A percentile compares a stretch with the other conserved stretches of the same genome.
Conservation (phyloP, 2,329 filamentous ascomycete genomes). For the Alternaria angustiovoidea region DNA sequence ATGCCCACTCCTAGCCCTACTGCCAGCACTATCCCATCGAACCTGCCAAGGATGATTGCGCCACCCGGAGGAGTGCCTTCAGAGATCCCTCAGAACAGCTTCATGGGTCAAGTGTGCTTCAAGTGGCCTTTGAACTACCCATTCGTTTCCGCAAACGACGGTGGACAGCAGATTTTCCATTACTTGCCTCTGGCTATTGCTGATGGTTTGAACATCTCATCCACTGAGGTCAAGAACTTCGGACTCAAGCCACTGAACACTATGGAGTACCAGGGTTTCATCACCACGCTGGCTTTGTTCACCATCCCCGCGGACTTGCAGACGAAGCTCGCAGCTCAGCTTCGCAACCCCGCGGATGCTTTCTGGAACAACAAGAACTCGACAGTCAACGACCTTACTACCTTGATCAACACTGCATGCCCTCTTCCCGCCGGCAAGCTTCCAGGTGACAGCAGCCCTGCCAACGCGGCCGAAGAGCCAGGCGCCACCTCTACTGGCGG, state of each 20-base stretch:
- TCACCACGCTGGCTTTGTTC: slow-evolving; percentile 75
- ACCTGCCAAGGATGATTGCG: slow-evolving; percentile 77
- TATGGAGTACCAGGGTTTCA: slow-evolving; percentile 71
- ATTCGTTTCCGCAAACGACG: slow-evolving; percentile 76
- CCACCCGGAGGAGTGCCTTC: slow-evolving; percentile 68
- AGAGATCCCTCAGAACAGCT: slow-evolving; percentile 67
- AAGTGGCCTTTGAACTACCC: slow-evolving; percentile 80
- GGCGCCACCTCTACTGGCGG: slow-evolving; percentile 41
- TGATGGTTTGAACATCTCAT: slow-evolving; percentile 64
- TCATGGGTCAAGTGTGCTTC: slow-evolving; percentile 86
- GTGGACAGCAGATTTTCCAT: slow-evolving; percentile 84
- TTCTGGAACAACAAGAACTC: slow-evolving; percentile 75
- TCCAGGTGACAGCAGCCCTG: slow-evolving; percentile 50
- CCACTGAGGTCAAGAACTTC: slow-evolving; percentile 68
- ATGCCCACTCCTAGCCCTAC: slow-evolving; percentile 55
- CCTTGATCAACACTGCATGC: slow-evolving; percentile 84
- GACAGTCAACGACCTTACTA: slow-evolving; percentile 76
- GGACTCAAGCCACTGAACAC: slow-evolving; percentile 82
- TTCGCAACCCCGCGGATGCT: slow-evolving; percentile 74
- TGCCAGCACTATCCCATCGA: slow-evolving; percentile 66
- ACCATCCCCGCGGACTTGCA: slow-evolving; percentile 57
- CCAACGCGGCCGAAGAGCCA: slow-evolving; percentile 53
- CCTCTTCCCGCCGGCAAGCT: slow-evolving; percentile 65
- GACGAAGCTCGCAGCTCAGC: slow-evolving; percentile 69
- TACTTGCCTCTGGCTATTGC: slow-evolving; percentile 76